phyloP scores from a whole-genome alignment of 192 early-diverging fungal species.

The Diversispora epigaea region DNA sequence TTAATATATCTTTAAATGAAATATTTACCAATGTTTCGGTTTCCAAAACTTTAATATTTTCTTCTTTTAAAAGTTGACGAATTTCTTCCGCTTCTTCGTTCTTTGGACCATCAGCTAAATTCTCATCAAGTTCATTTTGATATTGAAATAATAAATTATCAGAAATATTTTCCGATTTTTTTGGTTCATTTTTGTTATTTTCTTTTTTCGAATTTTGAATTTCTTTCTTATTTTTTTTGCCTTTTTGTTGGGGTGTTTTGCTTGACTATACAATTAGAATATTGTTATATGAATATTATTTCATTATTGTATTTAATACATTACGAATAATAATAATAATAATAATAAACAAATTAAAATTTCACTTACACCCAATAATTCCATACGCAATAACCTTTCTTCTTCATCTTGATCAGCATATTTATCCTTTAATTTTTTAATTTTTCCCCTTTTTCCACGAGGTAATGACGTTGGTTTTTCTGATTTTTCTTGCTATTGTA shows the following conservation, averaged over 20 bases:
- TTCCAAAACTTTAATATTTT: constrained; percentile 58
- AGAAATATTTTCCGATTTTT: constrained; percentile 2
- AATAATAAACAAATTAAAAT: background rate
- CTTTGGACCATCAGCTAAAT: constrained; percentile 2
- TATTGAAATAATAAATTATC: background rate
- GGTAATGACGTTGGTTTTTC: constrained; percentile 34
- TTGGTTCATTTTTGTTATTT: constrained; percentile 18
- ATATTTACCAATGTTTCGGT: constrained; percentile 44
- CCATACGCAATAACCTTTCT: constrained; percentile 79
- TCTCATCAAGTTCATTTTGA: constrained; percentile 32
- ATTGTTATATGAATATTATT: background rate
- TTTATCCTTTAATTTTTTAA: constrained; percentile 90
- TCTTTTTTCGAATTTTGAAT: constrained; percentile 45
- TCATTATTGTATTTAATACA: background rate
- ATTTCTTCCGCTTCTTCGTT: constrained; percentile 48
- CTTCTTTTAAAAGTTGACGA: constrained; percentile 55
- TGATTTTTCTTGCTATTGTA: background rate
- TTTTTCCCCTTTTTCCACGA: constrained; percentile 87
- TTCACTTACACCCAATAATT: constrained; percentile 67
- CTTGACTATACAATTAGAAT: constrained; percentile 48
- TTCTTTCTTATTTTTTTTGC: constrained; percentile 68
- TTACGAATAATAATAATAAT: background rate
- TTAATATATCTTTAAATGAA: background rate
- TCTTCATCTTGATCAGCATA: constrained; percentile 96
- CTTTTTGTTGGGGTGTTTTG: constrained; percentile 70